Conservation (phyloP, 2,329 filamentous ascomycete genomes). For the Scleromitrula shiraiana region DNA sequence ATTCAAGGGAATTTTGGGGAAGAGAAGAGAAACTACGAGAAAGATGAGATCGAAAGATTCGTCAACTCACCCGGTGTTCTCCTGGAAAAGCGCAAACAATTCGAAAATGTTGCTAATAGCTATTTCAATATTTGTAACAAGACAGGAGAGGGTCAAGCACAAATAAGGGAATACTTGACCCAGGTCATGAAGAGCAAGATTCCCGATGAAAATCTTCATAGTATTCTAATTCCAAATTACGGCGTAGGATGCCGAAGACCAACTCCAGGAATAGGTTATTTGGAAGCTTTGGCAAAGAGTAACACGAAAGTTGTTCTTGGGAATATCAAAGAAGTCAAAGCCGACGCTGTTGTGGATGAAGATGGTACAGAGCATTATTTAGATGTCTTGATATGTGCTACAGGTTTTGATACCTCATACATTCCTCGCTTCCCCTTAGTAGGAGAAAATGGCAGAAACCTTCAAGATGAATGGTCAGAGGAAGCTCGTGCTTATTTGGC, state of each 20-base stretch:
- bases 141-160: too few relatives aligned
- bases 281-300: constrained; percentile 34
- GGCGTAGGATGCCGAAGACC: constrained; percentile 35
- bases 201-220: background rate
- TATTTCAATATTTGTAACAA: too few relatives aligned
- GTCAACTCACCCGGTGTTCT: too few relatives aligned
- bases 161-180: too few relatives aligned
- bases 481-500: constrained; percentile 19
- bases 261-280: constrained; percentile 37
- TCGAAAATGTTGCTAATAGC: too few relatives aligned
- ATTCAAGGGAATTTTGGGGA: too few relatives aligned
- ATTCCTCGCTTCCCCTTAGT: constrained; percentile 21
- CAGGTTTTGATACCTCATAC: constrained; percentile 29
- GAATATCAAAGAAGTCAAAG: constrained; percentile 27
- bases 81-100: too few relatives aligned
- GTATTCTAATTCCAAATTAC: constrained; percentile 19
- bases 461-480: constrained; percentile 27
- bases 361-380: constrained; percentile 25
- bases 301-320: constrained; percentile 26
- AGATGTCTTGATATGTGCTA: constrained; percentile 32
- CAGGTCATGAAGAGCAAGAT: too few relatives aligned
- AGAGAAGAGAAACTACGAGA: too few relatives aligned
- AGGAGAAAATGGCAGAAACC: constrained; percentile 16
- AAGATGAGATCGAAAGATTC: too few relatives aligned
- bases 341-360: constrained; percentile 29